Percentiles rank a stretch among this genome's conserved stretches.
These are phyloP conservation scores for Euphorbia tirucalli DNA, from an alignment of 345 rosid species.

Conservation along the genomic window DNA sequence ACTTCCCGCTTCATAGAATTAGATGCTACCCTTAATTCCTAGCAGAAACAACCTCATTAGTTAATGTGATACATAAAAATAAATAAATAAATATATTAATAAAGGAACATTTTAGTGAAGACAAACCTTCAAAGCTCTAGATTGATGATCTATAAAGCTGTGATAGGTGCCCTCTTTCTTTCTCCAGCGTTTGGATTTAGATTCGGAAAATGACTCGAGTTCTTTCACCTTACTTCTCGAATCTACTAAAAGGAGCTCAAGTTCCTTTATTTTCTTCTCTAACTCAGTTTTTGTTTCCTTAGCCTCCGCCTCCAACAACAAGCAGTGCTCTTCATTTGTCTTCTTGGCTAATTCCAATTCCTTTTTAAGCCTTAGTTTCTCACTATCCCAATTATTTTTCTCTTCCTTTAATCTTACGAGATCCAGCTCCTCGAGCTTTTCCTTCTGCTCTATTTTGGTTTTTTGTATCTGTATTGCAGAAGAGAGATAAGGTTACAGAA, in stretches of 20 bases:
- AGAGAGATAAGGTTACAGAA: not conserved
- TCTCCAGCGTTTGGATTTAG: constrained; percentile 68
- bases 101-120: constrained; percentile 13
- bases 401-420: constrained; percentile 50
- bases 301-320: constrained; percentile 50
- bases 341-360: constrained; percentile 54
- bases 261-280: constrained; percentile 61
- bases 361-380: constrained; percentile 59
- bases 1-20: constrained; percentile 64
- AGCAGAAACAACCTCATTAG: constrained; percentile 14
- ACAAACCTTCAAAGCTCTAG: constrained; percentile 63
- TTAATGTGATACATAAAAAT: not conserved
- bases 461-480: constrained; percentile 58
- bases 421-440: constrained; percentile 61
- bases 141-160: constrained; percentile 54
- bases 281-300: constrained; percentile 48
- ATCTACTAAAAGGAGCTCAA: constrained; percentile 44
- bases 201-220: constrained; percentile 64
- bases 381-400: constrained; percentile 47
- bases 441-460: constrained; percentile 61
- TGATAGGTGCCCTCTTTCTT: constrained; percentile 57
- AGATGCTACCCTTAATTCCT: constrained; percentile 70
- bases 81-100: constrained; percentile 7
- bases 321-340: constrained; percentile 50
- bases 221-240: constrained; percentile 68